Base-by-base conservation (phyloP, 2,329 filamentous ascomycete genomes). In the Coniochaeta prunicola region DNA sequence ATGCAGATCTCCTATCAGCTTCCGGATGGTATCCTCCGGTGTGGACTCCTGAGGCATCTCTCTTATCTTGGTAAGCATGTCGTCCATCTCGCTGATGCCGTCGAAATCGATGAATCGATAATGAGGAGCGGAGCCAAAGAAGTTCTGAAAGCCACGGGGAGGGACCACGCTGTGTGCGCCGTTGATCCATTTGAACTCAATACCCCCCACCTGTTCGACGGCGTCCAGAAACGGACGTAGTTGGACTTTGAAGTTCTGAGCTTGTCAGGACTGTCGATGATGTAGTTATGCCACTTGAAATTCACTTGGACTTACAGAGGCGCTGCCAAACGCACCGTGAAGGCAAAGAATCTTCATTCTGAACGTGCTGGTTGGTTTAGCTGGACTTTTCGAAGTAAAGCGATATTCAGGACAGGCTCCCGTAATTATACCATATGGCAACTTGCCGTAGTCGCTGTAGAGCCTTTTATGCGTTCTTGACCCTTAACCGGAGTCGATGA, bases 301-400 rank as follows among this genome's bases (percentile, higher is more conserved):
- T 4, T 38, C 19, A 38, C 7, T 3, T 38, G 12, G 8, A 24
- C 61, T 10, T 45, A 62, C 61, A 38, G 57, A 38, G 31, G 59
- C 59, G 50, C 59, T 62, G 28, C 57, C 61, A 53, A 54, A 62
- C 7, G 61, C 59, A 38, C 61, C 61, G 21, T 38, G 61, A 4
- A 62, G 42, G 36, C 61, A 62, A 19, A 62, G 61, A 31, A 61
- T 58, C 56, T 58, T 62, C 61, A 62, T 62, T 4, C 13, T 54
- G 57, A 17, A 15, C 26, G 4, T 13, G 19, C 17, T 15, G 7
- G 12, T 13, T 19, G 3, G 30, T 28, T 8, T 30, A 24, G 31
- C 15, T 26, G 19, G 17, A 28, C 17, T 28, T 13, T 15, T 28
- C 6, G 30, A 5, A 5, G 15, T 3, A 24, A 17, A 8, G 12